phyloP scores from a whole-genome alignment of 1,284 basidiomycete species.

The Moesziomyces aphidis region DNA sequence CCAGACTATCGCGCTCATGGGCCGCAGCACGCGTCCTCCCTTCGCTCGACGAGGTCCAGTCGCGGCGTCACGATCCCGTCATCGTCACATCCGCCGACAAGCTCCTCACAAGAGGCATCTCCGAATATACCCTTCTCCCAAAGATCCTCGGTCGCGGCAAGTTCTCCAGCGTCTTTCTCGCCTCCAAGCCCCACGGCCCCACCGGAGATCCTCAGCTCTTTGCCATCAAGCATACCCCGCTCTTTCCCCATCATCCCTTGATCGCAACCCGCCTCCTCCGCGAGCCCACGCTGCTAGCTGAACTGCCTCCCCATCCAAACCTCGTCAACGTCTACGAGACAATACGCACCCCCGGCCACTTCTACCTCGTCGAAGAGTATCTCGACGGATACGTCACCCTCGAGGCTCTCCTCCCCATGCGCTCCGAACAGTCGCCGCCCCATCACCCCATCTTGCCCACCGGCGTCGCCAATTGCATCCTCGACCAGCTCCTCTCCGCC shows the following conservation, averaged over 20 bases:
- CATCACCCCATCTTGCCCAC: constrained; percentile 59
- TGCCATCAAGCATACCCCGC: constrained; percentile 73
- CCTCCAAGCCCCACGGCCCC: constrained; percentile 53
- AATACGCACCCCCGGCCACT: constrained; percentile 72
- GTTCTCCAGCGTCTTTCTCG: constrained; percentile 67
- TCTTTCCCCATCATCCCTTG: constrained; percentile 73
- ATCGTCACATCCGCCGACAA: constrained; percentile 61
- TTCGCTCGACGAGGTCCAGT: constrained; percentile 33
- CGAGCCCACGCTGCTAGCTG: constrained; percentile 72
- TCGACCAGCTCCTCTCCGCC: constrained; percentile 72
- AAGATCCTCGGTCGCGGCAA: constrained; percentile 65
- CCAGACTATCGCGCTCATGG: constrained; percentile 21
- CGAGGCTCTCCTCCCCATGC: constrained; percentile 58
- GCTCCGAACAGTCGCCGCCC: constrained; percentile 35
- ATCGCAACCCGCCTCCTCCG: constrained; percentile 72
- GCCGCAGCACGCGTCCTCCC: constrained; percentile 34
- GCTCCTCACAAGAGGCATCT: constrained; percentile 63
- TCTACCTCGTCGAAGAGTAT: constrained; percentile 73
- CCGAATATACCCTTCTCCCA: constrained; percentile 67
- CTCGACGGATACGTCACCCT: constrained; percentile 70
- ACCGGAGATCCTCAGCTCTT: constrained; percentile 63
- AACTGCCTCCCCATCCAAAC: constrained; percentile 73
- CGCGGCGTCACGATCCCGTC: constrained; percentile 24
- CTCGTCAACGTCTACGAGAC: constrained; percentile 72
- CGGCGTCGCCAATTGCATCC: constrained; percentile 67